A percentile compares a stretch with the other conserved stretches of the same genome.
Evolutionary conservation across 1,139 yeast genomes (phyloP).

Genomic region (Yarrowia galli): DNA sequence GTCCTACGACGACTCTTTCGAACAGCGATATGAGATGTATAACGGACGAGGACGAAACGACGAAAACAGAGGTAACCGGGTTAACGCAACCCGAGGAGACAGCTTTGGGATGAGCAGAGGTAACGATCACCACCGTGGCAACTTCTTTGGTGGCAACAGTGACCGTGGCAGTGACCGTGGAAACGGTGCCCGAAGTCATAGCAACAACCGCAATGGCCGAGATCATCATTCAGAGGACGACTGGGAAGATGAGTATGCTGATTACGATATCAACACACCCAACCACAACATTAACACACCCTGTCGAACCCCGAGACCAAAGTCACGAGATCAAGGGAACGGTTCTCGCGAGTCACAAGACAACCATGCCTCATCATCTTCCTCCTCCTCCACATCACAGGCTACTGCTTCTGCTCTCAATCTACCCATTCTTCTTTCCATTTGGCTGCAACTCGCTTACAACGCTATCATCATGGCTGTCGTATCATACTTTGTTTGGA

Average conservation of each 20-base stretch:
- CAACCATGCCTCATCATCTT: neutral
- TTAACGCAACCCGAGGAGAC: neutral
- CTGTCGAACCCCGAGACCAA: slow-evolving; percentile 11
- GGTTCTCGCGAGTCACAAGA: slow-evolving; percentile 1
- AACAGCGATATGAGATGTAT: slow-evolving; percentile 18
- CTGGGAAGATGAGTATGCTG: slow-evolving; percentile 17
- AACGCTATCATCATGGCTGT: slow-evolving; percentile 66
- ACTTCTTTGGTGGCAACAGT: neutral
- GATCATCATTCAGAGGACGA: slow-evolving; percentile 5
- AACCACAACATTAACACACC: slow-evolving; percentile 25
- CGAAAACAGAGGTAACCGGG: slow-evolving; percentile 3
- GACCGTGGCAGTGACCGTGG: neutral
- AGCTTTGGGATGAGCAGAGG: neutral
- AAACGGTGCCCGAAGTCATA: neutral
- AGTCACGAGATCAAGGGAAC: neutral
- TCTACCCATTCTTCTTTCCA: slow-evolving; percentile 69
- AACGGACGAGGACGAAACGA: neutral
- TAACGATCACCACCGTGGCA: neutral
- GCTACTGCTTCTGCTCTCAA: slow-evolving; percentile 43
- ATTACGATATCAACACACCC: slow-evolving; percentile 15
- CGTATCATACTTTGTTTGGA: slow-evolving; percentile 61
- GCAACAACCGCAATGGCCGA: neutral
- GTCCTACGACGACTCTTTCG: slow-evolving; percentile 17
- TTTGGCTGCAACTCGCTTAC: slow-evolving; percentile 73
- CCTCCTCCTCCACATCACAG: neutral